Conservation (phyloP, 495 filamentous ascomycete species). For the Neurospora discreta region DNA sequence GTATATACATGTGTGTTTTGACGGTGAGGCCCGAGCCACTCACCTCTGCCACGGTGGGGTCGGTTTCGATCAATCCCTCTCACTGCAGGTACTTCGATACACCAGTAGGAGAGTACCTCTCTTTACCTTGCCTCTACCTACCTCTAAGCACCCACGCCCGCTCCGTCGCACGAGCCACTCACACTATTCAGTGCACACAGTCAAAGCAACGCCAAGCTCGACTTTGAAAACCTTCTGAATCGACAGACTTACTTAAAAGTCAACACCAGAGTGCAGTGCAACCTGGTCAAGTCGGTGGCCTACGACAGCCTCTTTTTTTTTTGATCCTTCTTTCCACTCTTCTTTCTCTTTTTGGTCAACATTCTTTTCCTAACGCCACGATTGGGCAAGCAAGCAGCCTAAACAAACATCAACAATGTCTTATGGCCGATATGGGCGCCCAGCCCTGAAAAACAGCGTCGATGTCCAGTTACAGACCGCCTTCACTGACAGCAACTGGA, state of each 20-base stretch:
- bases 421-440: conserved; percentile 14
- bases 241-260: background rate
- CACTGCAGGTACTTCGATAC: too few relatives aligned
- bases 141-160: background rate
- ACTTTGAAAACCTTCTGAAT: background rate
- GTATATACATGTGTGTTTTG: too few relatives aligned
- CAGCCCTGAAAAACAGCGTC: conserved; percentile 25
- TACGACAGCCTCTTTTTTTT: background rate
- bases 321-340: background rate
- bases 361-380: background rate
- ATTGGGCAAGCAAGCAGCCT: background rate
- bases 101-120: too few relatives aligned
- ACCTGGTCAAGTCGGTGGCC: background rate
- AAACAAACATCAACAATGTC: conserved; percentile 8
- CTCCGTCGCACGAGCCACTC: background rate
- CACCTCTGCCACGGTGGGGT: background rate
- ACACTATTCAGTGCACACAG: too few relatives aligned
- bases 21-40: background rate
- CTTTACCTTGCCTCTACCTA: too few relatives aligned
- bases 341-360: background rate
- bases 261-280: background rate
- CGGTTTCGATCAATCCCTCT: background rate
- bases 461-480: conserved; percentile 29
- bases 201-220: background rate
- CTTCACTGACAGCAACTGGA: conserved; percentile 34